A percentile compares a stretch with the other conserved stretches of the same genome.
Conservation (phyloP, 129 eudicot genomes). For the Lonicera japonica region DNA sequence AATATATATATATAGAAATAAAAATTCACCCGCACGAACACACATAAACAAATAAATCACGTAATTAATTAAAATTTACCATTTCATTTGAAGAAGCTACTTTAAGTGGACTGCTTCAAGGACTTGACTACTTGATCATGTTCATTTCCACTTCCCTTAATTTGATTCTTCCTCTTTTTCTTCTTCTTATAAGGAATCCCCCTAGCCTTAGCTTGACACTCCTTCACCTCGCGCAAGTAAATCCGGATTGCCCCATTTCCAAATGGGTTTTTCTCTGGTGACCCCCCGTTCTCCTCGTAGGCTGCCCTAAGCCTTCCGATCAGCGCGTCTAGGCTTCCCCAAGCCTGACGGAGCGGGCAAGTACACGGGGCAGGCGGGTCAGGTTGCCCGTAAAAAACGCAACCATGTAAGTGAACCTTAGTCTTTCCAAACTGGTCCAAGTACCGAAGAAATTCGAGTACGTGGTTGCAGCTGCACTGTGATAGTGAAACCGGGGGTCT, state of each 20-base stretch:
- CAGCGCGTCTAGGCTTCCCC: slow-evolving; percentile 86
- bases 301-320: slow-evolving; percentile 88
- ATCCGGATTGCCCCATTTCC: slow-evolving; percentile 72
- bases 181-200: slow-evolving; percentile 77
- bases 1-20: not conserved
- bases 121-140: slow-evolving; percentile 27
- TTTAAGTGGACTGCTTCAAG: slow-evolving; percentile 31
- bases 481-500: slow-evolving; percentile 56
- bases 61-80: slow-evolving; percentile 11
- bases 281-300: slow-evolving; percentile 75
- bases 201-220: slow-evolving; percentile 75
- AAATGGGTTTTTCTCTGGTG: slow-evolving; percentile 68
- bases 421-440: slow-evolving; percentile 89
- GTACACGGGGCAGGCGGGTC: slow-evolving; percentile 92
- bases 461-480: slow-evolving; percentile 58
- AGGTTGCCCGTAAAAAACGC: slow-evolving; percentile 81
- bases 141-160: slow-evolving; percentile 9
- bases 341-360: slow-evolving; percentile 85
- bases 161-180: slow-evolving; percentile 55
- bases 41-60: not conserved
- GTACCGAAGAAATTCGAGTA: slow-evolving; percentile 70
- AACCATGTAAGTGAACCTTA: slow-evolving; percentile 72
- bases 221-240: slow-evolving; percentile 65
- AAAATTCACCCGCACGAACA: not conserved
- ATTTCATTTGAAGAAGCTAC: slow-evolving; percentile 16